Evolutionary conservation across 805 yeast species (phyloP).

Genomic region (Metschnikowia kunwiensis): DNA sequence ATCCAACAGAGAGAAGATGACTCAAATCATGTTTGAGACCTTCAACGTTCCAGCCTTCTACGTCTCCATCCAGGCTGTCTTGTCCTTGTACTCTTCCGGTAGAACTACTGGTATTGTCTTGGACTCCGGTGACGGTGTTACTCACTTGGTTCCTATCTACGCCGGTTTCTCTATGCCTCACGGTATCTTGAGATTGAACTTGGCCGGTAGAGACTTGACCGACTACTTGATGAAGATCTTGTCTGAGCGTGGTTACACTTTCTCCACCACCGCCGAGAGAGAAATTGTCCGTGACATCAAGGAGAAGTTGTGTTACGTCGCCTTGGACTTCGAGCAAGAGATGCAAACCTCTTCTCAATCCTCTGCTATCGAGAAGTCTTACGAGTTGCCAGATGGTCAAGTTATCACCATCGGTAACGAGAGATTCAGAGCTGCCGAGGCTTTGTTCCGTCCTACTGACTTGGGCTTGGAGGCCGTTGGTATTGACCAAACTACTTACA

Average conservation of each 20-base stretch:
- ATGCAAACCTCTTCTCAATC: slow-evolving; percentile 99
- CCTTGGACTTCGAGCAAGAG: slow-evolving; percentile 98
- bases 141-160: slow-evolving; percentile 99
- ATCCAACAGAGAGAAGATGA: slow-evolving; percentile 99
- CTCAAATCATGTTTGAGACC: slow-evolving; percentile 98
- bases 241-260: slow-evolving; percentile 97
- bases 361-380: slow-evolving; percentile 95
- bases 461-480: slow-evolving; percentile 92
- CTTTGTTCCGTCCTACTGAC: slow-evolving; percentile 97
- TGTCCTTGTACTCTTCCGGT: slow-evolving; percentile 98
- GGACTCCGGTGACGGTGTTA: slow-evolving; percentile 99
- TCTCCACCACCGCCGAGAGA: slow-evolving; percentile 99
- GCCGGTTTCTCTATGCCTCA: slow-evolving; percentile 99
- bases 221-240: slow-evolving; percentile 98
- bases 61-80: slow-evolving; percentile 97
- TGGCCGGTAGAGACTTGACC: slow-evolving; percentile 99
- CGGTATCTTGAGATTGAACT: slow-evolving; percentile 97
- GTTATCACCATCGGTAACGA: slow-evolving; percentile 99
- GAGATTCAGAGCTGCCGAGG: slow-evolving; percentile 99
- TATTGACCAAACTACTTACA: slow-evolving; percentile 96
- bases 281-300: slow-evolving; percentile 93
- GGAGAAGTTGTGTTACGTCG: slow-evolving; percentile 98
- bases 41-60: slow-evolving; percentile 99
- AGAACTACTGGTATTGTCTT: slow-evolving; percentile 99
- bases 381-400: slow-evolving; percentile 99